Base-by-base conservation (phyloP, 106 monocot species). In the Allium sativum region DNA sequence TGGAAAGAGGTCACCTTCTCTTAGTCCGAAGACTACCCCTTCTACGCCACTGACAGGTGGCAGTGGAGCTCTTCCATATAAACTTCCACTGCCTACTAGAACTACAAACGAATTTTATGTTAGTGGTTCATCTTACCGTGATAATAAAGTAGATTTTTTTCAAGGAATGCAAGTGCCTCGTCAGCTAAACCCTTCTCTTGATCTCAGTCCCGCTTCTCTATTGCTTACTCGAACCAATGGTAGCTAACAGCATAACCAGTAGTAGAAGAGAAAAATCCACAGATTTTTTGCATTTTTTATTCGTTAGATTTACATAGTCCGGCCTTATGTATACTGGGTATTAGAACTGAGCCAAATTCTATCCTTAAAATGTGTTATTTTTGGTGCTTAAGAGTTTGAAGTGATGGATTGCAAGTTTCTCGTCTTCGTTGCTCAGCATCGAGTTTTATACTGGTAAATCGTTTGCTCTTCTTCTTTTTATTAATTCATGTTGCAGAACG, bases 11-110 rank as follows among this genome's bases (percentile, higher is more conserved):
- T 84, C 91, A 12, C 91, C 87, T 13, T 88, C 96, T 46, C 96
- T 82, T 16, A 98, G 96, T 69, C 91, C 96, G 53, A 74, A 73
- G 70, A 82, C 87, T 12, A 78, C 78, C 9, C 90, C 96, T 15
- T 91, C 96, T 9, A 98, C 96, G 14, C 96, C 96, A 13, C 66
- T 84, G 5, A 79, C 89, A 14, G 82, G 89, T 68, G 79, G 80
- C 12, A 82, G 72, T 64, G 86, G 89, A 48, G 71, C 77, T 42
- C 57, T 89, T 18, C 83, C 82, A 66, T 83, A 72, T 65, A 76
- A 72, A 53, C 82, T 81, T 18, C 59, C 70, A 21, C 44, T 68
- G 3, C 43, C 65, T 9, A 74, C 76, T 67, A 54, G 67, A 17
- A 69, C 58, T 12, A 77, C 83, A 1, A 77, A 73, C 12, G 64